Evolutionary conservation across 2,329 filamentous ascomycete genomes (phyloP).

Genomic region (Penicillium sp.): DNA sequence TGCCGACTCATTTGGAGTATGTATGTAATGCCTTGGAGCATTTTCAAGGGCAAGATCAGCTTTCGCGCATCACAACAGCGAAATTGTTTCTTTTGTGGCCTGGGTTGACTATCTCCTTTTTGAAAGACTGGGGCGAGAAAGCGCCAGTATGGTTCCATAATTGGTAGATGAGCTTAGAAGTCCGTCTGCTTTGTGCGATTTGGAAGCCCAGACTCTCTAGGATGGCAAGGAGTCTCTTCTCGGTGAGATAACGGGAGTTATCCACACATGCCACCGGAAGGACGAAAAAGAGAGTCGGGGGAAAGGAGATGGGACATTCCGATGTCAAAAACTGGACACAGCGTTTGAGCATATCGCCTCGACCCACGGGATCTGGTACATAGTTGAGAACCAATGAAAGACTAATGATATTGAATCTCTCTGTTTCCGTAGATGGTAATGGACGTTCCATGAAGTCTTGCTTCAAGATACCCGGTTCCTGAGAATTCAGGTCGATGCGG

Average conservation of each 20-base stretch:
- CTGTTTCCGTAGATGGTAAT: constrained; percentile 59
- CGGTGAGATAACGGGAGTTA: constrained; percentile 88
- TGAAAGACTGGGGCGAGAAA: constrained; percentile 46
- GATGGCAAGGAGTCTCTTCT: constrained; percentile 66
- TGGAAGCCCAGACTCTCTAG: constrained; percentile 76
- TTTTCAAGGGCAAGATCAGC: constrained; percentile 6
- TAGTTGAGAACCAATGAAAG: constrained; percentile 93
- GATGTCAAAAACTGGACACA: constrained; percentile 68
- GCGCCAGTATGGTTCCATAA: constrained; percentile 65
- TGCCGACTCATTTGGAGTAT: background rate
- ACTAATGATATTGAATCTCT: constrained; percentile 85
- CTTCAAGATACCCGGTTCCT: constrained; percentile 72
- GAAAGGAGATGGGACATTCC: constrained; percentile 27
- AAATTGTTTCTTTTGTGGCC: constrained; percentile 87
- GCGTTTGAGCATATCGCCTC: constrained; percentile 82
- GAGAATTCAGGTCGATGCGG: constrained; percentile 88
- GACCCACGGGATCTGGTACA: constrained; percentile 71
- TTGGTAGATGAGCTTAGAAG: constrained; percentile 82
- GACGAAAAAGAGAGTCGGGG: constrained; percentile 75
- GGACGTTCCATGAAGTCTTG: constrained; percentile 94
- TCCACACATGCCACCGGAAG: constrained; percentile 82
- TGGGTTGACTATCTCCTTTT: constrained; percentile 75
- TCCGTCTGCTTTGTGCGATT: constrained; percentile 66
- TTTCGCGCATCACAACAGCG: constrained; percentile 63
- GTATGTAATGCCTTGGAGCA: background rate